A percentile compares a stretch with the other conserved stretches of the same genome.
These are phyloP conservation scores for Penicillium pancosmium DNA, from an alignment of 495 filamentous ascomycete genomes.

Conservation along the genomic window DNA sequence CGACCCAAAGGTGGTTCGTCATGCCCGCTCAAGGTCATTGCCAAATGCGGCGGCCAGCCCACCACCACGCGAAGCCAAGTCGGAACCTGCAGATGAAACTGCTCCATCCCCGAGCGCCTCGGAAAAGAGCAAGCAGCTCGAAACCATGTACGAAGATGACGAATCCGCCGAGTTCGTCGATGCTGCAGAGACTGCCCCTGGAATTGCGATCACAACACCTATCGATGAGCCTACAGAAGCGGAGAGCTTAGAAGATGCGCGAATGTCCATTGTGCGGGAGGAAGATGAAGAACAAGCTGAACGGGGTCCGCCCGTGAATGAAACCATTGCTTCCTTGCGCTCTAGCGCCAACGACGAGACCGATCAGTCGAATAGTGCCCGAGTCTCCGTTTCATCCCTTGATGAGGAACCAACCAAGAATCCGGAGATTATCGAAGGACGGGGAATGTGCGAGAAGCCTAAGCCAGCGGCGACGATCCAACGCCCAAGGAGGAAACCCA, in stretches of 20 bases:
- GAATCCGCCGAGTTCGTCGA: slow-evolving; percentile 35
- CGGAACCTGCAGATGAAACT: slow-evolving; percentile 19
- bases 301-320: slow-evolving; percentile 17
- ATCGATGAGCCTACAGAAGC: slow-evolving; percentile 10
- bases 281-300: slow-evolving; percentile 26
- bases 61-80: slow-evolving; percentile 22
- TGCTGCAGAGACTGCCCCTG: slow-evolving; percentile 26
- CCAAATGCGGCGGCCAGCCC: slow-evolving; percentile 41
- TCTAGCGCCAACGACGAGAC: slow-evolving; percentile 21
- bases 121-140: slow-evolving; percentile 39
- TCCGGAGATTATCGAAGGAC: slow-evolving; percentile 41
- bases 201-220: slow-evolving; percentile 28
- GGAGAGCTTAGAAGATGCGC: slow-evolving; percentile 20
- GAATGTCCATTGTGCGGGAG: slow-evolving; percentile 31
- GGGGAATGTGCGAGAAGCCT: slow-evolving; percentile 39
- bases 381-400: slow-evolving; percentile 27
- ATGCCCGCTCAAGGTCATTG: slow-evolving; percentile 59
- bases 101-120: slow-evolving; percentile 34
- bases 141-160: slow-evolving; percentile 50
- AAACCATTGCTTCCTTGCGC: slow-evolving; percentile 28
- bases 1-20: slow-evolving; percentile 26
- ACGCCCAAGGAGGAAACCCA: slow-evolving; percentile 39
- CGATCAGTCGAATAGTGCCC: slow-evolving; percentile 27
- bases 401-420: slow-evolving; percentile 26
- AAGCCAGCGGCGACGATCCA: slow-evolving; percentile 33